A percentile compares a stretch with the other conserved stretches of the same genome.
Evolutionary conservation across 768 basidiomycete species (phyloP).

Genomic region (Boletus pseudopeckii): DNA sequence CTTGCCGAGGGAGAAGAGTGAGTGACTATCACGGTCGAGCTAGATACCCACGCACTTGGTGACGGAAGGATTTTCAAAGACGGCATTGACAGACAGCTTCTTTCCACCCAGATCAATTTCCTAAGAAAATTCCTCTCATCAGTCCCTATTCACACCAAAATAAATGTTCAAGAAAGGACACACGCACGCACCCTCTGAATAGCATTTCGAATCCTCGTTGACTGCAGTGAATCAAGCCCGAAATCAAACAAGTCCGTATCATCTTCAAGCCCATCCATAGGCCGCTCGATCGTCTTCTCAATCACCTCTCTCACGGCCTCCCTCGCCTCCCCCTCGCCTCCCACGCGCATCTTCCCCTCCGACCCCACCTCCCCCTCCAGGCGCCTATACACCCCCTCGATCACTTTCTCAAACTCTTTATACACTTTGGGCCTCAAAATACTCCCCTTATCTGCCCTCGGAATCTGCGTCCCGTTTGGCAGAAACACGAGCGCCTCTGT

Average conservation of each 20-base stretch:
- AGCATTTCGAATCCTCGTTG: slow-evolving; percentile 48
- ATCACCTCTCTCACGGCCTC: slow-evolving; percentile 14
- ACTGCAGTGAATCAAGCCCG: slow-evolving; percentile 54
- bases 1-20: slow-evolving; percentile 15
- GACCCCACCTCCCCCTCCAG: slow-evolving; percentile 40
- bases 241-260: slow-evolving; percentile 44
- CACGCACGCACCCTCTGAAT: slow-evolving; percentile 36
- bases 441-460: slow-evolving; percentile 49
- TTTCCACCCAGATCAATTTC: slow-evolving; percentile 21
- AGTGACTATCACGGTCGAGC: background rate
- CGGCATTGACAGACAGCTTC: slow-evolving; percentile 30
- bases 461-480: slow-evolving; percentile 45
- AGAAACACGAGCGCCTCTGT: slow-evolving; percentile 51
- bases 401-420: slow-evolving; percentile 45
- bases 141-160: slow-evolving; percentile 17
- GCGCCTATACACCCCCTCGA: slow-evolving; percentile 38
- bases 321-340: slow-evolving; percentile 11
- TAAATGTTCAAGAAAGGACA: slow-evolving; percentile 16
- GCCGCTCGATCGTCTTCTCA: slow-evolving; percentile 19
- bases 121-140: background rate
- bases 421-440: slow-evolving; percentile 50
- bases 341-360: slow-evolving; percentile 15
- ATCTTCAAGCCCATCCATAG: slow-evolving; percentile 15
- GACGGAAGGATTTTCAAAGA: slow-evolving; percentile 50
- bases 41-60: slow-evolving; percentile 27